Conservation (phyloP, 257 asterid genomes). For the Primulina huaijiensis region DNA sequence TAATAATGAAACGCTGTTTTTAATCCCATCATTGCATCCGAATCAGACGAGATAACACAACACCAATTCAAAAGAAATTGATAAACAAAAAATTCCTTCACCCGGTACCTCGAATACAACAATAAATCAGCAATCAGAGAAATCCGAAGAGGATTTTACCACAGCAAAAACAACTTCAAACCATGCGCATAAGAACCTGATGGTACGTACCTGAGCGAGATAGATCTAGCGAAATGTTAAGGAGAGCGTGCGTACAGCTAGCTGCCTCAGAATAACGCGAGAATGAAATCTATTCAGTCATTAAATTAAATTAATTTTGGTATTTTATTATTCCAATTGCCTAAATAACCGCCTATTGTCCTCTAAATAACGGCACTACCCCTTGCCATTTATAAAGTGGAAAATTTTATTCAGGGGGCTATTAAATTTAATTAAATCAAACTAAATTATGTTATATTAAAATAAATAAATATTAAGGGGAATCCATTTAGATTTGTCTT, state of each 20-base stretch:
- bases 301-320: too few relatives aligned
- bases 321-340: background rate
- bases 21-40: background rate
- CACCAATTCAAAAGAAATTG: background rate
- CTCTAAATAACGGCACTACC: background rate
- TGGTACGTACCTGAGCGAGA: conserved; percentile 11
- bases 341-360: background rate
- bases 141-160: conserved; percentile 15
- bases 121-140: conserved; percentile 22
- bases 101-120: conserved; percentile 15
- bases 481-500: too few relatives aligned
- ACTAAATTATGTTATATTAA: too few relatives aligned
- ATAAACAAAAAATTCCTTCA: conserved; percentile 1
- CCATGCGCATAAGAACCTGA: too few relatives aligned
- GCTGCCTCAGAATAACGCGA: conserved; percentile 36
- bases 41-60: background rate
- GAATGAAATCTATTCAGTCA: background rate
- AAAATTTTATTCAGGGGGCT: too few relatives aligned
- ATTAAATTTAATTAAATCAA: too few relatives aligned
- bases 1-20: conserved; percentile 16
- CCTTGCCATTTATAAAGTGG: too few relatives aligned
- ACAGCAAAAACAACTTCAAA: background rate
- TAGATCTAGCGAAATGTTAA: conserved; percentile 31
- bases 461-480: too few relatives aligned
- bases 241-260: conserved; percentile 22